Evolutionary conservation across 1,284 basidiomycete species (phyloP).

Genomic region (Tetrapyrgos nigripes): DNA sequence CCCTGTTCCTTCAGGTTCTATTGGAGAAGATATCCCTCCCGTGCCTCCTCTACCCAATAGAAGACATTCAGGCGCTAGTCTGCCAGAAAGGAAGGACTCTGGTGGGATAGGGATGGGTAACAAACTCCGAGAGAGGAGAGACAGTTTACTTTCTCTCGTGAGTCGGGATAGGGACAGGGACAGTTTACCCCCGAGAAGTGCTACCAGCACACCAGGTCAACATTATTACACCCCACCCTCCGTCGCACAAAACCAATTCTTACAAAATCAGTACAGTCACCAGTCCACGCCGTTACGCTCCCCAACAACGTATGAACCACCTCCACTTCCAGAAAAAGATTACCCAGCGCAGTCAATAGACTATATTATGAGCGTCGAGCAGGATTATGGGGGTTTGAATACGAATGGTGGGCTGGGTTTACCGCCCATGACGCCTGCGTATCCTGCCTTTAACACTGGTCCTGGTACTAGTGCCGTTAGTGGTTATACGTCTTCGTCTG

Average conservation of each 20-base stretch:
- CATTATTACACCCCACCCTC: conserved; percentile 33
- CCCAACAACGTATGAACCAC: conserved; percentile 56
- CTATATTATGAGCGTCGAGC: conserved; percentile 6
- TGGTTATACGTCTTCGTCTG: background rate
- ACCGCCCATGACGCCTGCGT: conserved; percentile 70
- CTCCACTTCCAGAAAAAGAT: conserved; percentile 34
- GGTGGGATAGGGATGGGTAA: too few species aligned
- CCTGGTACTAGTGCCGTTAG: conserved; percentile 36
- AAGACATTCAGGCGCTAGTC: background rate
- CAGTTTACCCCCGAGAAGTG: background rate
- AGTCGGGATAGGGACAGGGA: background rate
- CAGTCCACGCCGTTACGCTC: conserved; percentile 46
- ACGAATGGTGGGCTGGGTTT: background rate
- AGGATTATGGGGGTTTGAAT: background rate
- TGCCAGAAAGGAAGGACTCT: too few species aligned
- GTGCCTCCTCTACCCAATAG: too few species aligned
- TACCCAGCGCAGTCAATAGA: conserved; percentile 8
- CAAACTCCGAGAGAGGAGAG: conserved; percentile 5
- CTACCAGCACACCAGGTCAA: background rate
- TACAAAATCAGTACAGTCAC: too few species aligned
- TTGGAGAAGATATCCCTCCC: too few species aligned
- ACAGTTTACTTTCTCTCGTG: background rate
- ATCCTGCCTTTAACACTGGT: conserved; percentile 75
- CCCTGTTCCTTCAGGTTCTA: background rate
- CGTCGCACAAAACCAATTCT: conserved; percentile 10